Evolutionary conservation across 1,284 basidiomycete species (phyloP), one percentile per base, ranked within the genome.

Genomic region (Wolfiporia cocos): DNA sequence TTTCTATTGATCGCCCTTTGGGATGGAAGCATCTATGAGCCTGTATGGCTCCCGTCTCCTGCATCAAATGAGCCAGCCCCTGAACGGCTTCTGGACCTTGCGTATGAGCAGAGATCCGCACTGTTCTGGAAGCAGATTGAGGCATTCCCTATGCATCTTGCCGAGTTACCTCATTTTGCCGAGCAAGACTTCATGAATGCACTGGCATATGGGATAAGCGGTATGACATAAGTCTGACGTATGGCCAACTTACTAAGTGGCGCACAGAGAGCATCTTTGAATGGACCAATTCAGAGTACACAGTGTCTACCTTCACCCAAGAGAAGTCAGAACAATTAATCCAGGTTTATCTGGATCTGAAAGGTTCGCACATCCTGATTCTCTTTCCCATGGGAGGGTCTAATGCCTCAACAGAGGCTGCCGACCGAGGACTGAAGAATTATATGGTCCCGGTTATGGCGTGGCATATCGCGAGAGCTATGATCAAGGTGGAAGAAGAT

Each of bases 121-220:
- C 35, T 33, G 48, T 56, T 53, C 34, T 59, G 56, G 57, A 21
- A 37, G 15, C 31, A 48, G 19, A 30, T 50, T 5, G 50, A 48
- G 21, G 29, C 33, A 9, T 57, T 48, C 33, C 49, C 54, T 2
- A 55, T 53, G 56, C 57, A 59, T 46, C 44, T 52, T 28, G 28
- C 24, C 2, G n/a, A 22, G 9, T 23, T 57, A 5, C 57, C 57
- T 10, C 12, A 2, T 7, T 30, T 41, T 18, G 37, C 41, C 3
- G 54, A 56, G 35, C 35, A 41, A 4, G 49, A 57, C 5, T 57
- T 58, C 36, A 41, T 59, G 20, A 44, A 39, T 22, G 52, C 56
- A n/a, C 39, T 57, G 12, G 49, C 53, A 19, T 51, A 44, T 24
- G 51, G 52, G 18, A 42, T 49, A 17, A 52, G 42, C 22, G 54